A percentile compares a stretch with the other conserved stretches of the same genome.
Evolutionary conservation across 2,329 filamentous ascomycete species (phyloP).

Genomic region (Pseudopithomyces chartarum): DNA sequence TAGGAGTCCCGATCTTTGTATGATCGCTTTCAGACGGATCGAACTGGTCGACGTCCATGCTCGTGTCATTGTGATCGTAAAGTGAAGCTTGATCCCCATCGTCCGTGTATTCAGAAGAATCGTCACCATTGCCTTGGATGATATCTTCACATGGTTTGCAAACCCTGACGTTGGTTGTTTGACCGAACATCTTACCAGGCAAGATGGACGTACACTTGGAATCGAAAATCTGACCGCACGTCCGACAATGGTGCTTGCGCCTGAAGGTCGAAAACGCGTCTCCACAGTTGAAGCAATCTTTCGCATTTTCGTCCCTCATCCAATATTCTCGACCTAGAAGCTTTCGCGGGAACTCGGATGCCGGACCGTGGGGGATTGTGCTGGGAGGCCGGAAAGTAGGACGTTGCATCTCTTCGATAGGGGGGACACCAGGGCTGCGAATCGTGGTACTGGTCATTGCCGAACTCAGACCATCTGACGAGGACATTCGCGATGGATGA

Average conservation of each 20-base stretch:
- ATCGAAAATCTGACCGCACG: conserved; percentile 98
- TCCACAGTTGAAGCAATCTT: conserved; percentile 93
- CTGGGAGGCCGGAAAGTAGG: conserved; percentile 29
- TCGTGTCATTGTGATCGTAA: conserved; percentile 40
- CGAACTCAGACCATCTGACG: conserved; percentile 51
- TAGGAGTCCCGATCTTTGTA: conserved; percentile 58
- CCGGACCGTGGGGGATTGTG: conserved; percentile 47
- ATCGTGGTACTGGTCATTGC: conserved; percentile 40
- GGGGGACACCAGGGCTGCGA: conserved; percentile 34
- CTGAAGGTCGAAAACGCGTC: conserved; percentile 91
- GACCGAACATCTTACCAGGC: conserved; percentile 83
- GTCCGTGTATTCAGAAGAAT: conserved; percentile 88
- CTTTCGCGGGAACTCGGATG: conserved; percentile 75
- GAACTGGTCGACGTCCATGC: conserved; percentile 27
- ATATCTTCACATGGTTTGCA: conserved; percentile 92
- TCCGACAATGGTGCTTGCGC: conserved; percentile 93
- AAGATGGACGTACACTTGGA: conserved; percentile 95
- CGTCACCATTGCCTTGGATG: conserved; percentile 87
- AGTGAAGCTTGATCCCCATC: conserved; percentile 72
- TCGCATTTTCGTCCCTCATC: conserved; percentile 99
- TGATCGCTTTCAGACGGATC: conserved; percentile 43
- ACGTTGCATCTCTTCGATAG: conserved; percentile 38
- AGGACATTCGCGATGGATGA: conserved; percentile 52
- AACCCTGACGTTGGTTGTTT: conserved; percentile 81
- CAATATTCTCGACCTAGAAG: conserved; percentile 94